A percentile compares a stretch with the other conserved stretches of the same genome.
phyloP scores from a whole-genome alignment of 768 basidiomycete species.

The Lactifluus hygrophoroides region DNA sequence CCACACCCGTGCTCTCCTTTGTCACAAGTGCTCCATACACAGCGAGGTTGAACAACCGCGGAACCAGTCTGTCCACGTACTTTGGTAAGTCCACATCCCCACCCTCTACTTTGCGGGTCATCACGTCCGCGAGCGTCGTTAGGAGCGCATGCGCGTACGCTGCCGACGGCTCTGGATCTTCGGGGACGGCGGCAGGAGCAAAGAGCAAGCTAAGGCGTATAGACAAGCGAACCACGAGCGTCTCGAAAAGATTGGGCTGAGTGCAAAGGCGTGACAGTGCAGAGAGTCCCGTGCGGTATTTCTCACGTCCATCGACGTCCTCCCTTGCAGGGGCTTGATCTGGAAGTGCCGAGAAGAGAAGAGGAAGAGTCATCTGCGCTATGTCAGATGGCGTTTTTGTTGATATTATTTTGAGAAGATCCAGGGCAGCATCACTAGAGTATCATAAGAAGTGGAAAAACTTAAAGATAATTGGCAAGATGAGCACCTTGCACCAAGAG shows the following conservation, averaged over 20 bases:
- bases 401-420: constrained; percentile 57
- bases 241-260: constrained; percentile 74
- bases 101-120: constrained; percentile 41
- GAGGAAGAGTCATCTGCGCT: constrained; percentile 66
- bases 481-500: constrained; percentile 39
- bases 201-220: constrained; percentile 72
- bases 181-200: constrained; percentile 27
- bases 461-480: background rate
- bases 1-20: constrained; percentile 25
- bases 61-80: constrained; percentile 70
- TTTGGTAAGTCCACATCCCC: constrained; percentile 63
- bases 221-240: constrained; percentile 64
- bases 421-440: constrained; percentile 50
- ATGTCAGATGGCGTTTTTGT: constrained; percentile 52
- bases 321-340: constrained; percentile 50
- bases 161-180: constrained; percentile 51
- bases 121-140: constrained; percentile 52
- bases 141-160: constrained; percentile 85
- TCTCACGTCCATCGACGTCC: constrained; percentile 45
- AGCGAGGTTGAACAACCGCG: constrained; percentile 59
- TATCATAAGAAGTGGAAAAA: background rate
- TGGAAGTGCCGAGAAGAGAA: constrained; percentile 70
- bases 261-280: constrained; percentile 66
- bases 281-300: constrained; percentile 58
- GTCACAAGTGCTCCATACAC: constrained; percentile 32